A percentile compares a stretch with the other conserved stretches of the same genome.
These are phyloP conservation scores for Chaetoceros muelleri DNA, from an alignment of 108 stramenopile species.

Conservation along the genomic window DNA sequence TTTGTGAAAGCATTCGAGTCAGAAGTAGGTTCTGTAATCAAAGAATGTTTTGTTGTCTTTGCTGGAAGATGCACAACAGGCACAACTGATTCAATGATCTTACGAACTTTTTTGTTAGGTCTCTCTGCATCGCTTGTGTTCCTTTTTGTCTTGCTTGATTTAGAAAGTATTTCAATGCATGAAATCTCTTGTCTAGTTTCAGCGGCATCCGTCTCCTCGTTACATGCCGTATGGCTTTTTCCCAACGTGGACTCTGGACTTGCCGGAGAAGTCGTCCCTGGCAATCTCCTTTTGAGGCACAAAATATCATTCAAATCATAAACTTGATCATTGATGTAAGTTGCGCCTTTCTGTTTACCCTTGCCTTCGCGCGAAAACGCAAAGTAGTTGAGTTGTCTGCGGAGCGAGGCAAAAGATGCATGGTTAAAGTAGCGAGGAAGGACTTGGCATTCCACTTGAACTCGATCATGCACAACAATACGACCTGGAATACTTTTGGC, in stretches of 20 bases:
- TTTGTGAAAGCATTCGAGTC: too few species aligned
- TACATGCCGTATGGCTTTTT: too few species aligned
- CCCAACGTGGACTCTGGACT: too few species aligned
- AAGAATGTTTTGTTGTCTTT: background rate
- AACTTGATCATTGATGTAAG: constrained; percentile 65
- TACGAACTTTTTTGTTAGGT: background rate
- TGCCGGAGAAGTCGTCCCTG: constrained; percentile 1
- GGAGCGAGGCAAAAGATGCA: constrained; percentile 74
- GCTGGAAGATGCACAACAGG: background rate
- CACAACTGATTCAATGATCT: background rate
- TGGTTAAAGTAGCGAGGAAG: constrained; percentile 80
- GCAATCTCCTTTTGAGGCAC: constrained; percentile 39
- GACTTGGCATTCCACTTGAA: constrained; percentile 53
- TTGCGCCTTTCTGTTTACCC: constrained; percentile 50
- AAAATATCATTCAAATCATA: constrained; percentile 66
- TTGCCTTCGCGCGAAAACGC: constrained; percentile 67
- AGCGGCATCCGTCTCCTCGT: too few species aligned
- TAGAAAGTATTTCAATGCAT: too few species aligned
- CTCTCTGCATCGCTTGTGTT: too few species aligned
- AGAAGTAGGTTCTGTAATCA: background rate
- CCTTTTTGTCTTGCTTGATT: too few species aligned
- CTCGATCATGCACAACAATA: constrained; percentile 73
- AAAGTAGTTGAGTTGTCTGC: constrained; percentile 79
- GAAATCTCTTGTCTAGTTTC: too few species aligned
- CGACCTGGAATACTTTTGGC: constrained; percentile 28